Percentiles rank a stretch among this genome's conserved stretches.
phyloP scores from a whole-genome alignment of 2,329 filamentous ascomycete species.

The Beauveria sp. region DNA sequence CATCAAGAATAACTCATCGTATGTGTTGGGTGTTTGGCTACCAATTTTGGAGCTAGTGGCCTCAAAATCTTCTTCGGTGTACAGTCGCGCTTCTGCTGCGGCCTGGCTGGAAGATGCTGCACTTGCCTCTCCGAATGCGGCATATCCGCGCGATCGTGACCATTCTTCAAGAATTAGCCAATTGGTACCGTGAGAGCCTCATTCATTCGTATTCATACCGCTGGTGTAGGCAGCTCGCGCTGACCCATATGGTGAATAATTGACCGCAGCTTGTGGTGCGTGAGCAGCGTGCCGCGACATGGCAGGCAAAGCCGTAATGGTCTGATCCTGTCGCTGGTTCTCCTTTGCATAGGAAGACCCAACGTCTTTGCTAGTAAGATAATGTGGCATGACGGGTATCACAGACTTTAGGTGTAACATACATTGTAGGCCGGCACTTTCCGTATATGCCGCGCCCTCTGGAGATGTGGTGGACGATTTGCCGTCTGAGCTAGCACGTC shows the following conservation, averaged over 20 bases:
- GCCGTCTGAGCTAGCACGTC: constrained; percentile 2
- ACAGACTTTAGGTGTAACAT: background rate
- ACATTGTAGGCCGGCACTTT: background rate
- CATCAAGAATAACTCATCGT: background rate
- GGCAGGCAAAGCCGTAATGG: background rate
- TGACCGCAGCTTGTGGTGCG: background rate
- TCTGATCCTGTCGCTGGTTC: background rate
- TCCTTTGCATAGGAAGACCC: background rate
- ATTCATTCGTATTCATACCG: background rate
- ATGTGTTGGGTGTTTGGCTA: background rate
- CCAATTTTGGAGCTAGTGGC: background rate
- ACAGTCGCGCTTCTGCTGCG: background rate
- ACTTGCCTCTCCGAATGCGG: background rate
- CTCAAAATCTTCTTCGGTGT: background rate
- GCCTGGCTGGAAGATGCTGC: constrained; percentile 5
- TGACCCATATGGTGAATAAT: constrained; percentile 1
- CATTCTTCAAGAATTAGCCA: background rate
- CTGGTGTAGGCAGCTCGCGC: background rate
- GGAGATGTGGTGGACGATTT: background rate
- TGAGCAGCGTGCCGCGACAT: background rate
- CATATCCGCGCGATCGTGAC: background rate
- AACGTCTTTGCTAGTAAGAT: background rate
- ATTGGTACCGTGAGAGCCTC: too few species aligned
- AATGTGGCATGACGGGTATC: background rate
- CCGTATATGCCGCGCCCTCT: background rate